phyloP scores from a whole-genome alignment of 2,329 filamentous ascomycete genomes.

The Claviceps sp. region DNA sequence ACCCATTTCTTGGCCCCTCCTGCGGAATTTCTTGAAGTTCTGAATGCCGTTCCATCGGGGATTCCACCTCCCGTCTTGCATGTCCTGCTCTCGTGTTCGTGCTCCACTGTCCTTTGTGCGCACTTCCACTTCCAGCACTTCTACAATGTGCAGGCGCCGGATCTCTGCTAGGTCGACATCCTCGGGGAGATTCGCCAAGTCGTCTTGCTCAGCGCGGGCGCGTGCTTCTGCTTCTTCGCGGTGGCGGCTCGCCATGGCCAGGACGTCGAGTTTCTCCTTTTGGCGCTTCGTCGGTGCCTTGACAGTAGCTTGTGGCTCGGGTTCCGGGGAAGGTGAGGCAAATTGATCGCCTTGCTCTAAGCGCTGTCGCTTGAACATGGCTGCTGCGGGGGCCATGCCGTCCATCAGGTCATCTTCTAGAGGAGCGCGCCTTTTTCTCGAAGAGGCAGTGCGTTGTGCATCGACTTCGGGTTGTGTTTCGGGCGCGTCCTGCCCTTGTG shows the following conservation, averaged over 20 bases:
- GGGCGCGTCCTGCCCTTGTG: conserved; percentile 28
- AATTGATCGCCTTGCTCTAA: conserved; percentile 44
- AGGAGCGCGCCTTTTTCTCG: conserved; percentile 34
- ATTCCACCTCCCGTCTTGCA: conserved; percentile 57
- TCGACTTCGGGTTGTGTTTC: conserved; percentile 11
- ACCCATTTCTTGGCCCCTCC: conserved; percentile 36
- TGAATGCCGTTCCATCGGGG: conserved; percentile 84
- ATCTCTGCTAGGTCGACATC: conserved; percentile 63
- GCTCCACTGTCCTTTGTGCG: conserved; percentile 20
- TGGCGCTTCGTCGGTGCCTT: conserved; percentile 27
- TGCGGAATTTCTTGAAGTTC: conserved; percentile 86
- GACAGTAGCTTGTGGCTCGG: conserved; percentile 9
- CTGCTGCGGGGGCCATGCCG: conserved; percentile 60
- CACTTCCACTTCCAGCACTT: conserved; percentile 62
- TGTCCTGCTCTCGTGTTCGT: conserved; percentile 32
- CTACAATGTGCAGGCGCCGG: conserved; percentile 60
- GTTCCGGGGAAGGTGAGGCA: conserved; percentile 15
- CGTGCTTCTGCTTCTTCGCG: conserved; percentile 55
- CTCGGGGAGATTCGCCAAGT: conserved; percentile 37
- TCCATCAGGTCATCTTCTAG: conserved; percentile 49
- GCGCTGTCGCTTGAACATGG: conserved; percentile 66
- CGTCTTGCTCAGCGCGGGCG: conserved; percentile 39
- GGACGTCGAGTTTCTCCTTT: conserved; percentile 51
- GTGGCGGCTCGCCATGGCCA: conserved; percentile 49
- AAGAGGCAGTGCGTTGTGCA: conserved; percentile 12